Conservation (phyloP, 2,329 filamentous ascomycete genomes). For the Fusarium mexicanum region DNA sequence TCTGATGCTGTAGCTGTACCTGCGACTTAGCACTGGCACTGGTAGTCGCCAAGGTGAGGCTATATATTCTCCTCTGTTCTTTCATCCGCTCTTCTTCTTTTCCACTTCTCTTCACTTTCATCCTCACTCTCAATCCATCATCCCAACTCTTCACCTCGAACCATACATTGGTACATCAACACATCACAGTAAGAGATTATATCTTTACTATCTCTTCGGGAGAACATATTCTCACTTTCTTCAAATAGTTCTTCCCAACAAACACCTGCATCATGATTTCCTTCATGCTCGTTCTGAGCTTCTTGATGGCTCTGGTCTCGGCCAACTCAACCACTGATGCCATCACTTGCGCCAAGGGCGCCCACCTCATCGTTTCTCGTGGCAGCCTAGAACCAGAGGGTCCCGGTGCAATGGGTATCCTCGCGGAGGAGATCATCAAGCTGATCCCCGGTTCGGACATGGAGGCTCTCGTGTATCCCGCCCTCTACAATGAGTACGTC, state of each 20-base stretch:
- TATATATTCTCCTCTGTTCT: neutral
- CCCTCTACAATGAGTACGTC: constrained; percentile 26
- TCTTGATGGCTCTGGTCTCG: constrained; percentile 3
- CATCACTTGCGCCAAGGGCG: constrained; percentile 19
- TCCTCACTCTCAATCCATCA: neutral
- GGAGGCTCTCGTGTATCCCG: constrained; percentile 34
- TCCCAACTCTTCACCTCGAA: neutral
- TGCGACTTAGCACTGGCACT: neutral
- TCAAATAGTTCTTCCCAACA: neutral
- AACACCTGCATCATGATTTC: constrained; percentile 10
- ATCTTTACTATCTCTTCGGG: neutral
- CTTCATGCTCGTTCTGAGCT: neutral
- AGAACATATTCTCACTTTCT: constrained; percentile 2
- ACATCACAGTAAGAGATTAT: neutral
- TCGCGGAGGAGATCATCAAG: constrained; percentile 13
- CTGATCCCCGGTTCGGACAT: constrained; percentile 29
- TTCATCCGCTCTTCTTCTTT: neutral
- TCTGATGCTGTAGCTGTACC: neutral
- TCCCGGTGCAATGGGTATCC: constrained; percentile 23
- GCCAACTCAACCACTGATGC: neutral
- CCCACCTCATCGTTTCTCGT: constrained; percentile 33
- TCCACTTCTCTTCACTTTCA: neutral
- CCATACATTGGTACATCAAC: neutral
- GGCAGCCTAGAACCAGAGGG: constrained; percentile 36
- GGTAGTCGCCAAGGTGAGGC: neutral